These are phyloP conservation scores for Fomitopsis schrenkii DNA, from an alignment of 1,284 basidiomycete genomes.

Conservation along the genomic window DNA sequence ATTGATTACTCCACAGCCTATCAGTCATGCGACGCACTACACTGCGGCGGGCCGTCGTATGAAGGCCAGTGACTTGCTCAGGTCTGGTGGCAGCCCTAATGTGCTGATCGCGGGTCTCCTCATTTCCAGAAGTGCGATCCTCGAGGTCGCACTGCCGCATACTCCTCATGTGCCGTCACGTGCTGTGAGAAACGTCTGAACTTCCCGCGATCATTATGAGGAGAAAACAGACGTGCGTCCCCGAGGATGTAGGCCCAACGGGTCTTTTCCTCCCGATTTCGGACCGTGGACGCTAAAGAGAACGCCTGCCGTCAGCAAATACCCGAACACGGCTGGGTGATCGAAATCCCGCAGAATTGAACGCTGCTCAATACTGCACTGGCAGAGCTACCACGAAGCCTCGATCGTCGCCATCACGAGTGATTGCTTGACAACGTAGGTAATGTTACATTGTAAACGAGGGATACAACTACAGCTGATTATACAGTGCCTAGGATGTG, in stretches of 20 bases:
- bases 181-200: neutral
- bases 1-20: neutral
- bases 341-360: neutral
- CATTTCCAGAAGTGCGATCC: neutral
- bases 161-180: neutral
- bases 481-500: neutral
- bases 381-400: neutral
- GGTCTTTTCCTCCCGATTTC: neutral
- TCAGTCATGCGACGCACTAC: neutral
- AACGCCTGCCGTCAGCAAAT: neutral
- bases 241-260: neutral
- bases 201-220: slow-evolving; percentile 1
- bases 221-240: neutral
- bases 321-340: neutral
- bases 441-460: neutral
- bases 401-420: neutral
- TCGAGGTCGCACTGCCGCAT: neutral
- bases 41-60: neutral
- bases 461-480: neutral
- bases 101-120: neutral
- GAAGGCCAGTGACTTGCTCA: neutral
- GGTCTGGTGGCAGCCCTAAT: no score
- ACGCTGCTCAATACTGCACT: neutral
- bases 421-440: neutral
- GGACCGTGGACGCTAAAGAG: neutral